Conservation (phyloP, 2,329 filamentous ascomycete species). For the Colletotrichum sp. region DNA sequence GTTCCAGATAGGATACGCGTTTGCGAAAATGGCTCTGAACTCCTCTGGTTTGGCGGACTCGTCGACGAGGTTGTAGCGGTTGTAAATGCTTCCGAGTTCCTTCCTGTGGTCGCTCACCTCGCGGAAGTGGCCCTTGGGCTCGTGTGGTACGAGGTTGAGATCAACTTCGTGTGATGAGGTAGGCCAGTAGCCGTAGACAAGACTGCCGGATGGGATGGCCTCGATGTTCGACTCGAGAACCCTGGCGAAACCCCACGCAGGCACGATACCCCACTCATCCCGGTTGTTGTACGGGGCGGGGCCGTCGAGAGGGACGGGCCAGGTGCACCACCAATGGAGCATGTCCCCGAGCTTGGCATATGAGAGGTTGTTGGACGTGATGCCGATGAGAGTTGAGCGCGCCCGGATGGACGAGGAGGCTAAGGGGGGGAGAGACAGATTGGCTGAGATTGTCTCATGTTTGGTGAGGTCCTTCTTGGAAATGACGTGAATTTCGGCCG, state of each 20-base stretch:
- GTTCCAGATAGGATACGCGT: slow-evolving; percentile 26
- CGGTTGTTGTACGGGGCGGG: slow-evolving; percentile 38
- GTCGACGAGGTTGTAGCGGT: slow-evolving; percentile 39
- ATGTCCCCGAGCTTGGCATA: slow-evolving; percentile 34
- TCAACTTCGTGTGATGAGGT: slow-evolving; percentile 41
- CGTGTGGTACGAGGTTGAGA: slow-evolving; percentile 35
- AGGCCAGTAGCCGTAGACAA: slow-evolving; percentile 49
- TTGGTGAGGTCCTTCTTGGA: slow-evolving; percentile 29
- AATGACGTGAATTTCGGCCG: slow-evolving; percentile 29
- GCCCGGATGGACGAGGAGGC: slow-evolving; percentile 33
- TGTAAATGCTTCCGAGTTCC: slow-evolving; percentile 41
- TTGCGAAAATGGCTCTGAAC: slow-evolving; percentile 6
- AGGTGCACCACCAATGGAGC: slow-evolving; percentile 46
- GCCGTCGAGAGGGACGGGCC: slow-evolving; percentile 41
- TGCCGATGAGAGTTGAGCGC: slow-evolving; percentile 30
- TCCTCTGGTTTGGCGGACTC: slow-evolving; percentile 1
- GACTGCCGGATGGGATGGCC: slow-evolving; percentile 34
- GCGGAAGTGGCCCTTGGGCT: slow-evolving; percentile 34
- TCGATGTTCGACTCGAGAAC: slow-evolving; percentile 45
- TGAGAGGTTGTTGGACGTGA: slow-evolving; percentile 39
- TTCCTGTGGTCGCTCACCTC: slow-evolving; percentile 39
- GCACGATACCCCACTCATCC: slow-evolving; percentile 47
- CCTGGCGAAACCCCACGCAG: slow-evolving; percentile 52
- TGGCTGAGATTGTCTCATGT: slow-evolving; percentile 22
- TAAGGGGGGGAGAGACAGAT: slow-evolving; percentile 14